These are phyloP conservation scores for Herpetomonas samuelpessoai DNA, from an alignment of 208 protist species.

Conservation along the genomic window DNA sequence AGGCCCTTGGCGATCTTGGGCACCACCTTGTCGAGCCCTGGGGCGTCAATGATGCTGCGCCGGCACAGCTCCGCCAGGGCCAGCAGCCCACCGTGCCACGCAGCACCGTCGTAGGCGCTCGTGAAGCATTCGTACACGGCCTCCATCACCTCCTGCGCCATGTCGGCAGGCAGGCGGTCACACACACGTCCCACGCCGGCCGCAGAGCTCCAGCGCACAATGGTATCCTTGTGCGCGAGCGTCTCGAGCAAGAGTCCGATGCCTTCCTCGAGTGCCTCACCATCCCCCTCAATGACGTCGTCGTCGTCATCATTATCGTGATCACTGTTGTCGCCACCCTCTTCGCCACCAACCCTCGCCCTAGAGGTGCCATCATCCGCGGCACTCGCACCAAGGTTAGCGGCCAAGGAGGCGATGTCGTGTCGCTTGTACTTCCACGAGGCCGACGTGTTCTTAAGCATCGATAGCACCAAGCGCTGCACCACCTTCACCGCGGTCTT, in stretches of 20 bases:
- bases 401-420: slow-evolving; percentile 58
- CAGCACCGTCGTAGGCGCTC: slow-evolving; percentile 52
- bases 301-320: slow-evolving; percentile 19
- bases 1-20: slow-evolving; percentile 79
- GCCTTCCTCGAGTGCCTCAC: slow-evolving; percentile 73
- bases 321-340: slow-evolving; percentile 12
- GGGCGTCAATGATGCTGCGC: slow-evolving; percentile 89
- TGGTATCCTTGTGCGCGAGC: slow-evolving; percentile 88
- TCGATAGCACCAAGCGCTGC: slow-evolving; percentile 89
- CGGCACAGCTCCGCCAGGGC: slow-evolving; percentile 96
- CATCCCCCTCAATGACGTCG: slow-evolving; percentile 49
- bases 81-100: slow-evolving; percentile 97
- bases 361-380: neutral
- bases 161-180: slow-evolving; percentile 79
- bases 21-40: slow-evolving; percentile 73
- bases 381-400: slow-evolving; percentile 45
- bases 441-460: slow-evolving; percentile 77
- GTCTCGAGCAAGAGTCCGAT: slow-evolving; percentile 68
- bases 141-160: slow-evolving; percentile 91
- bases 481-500: slow-evolving; percentile 89
- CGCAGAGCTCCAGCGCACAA: slow-evolving; percentile 96
- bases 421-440: slow-evolving; percentile 91
- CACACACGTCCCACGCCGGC: slow-evolving; percentile 97
- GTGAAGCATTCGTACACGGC: slow-evolving; percentile 78
- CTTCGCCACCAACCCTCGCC: neutral